Percentiles rank a stretch among this genome's conserved stretches.
Conservation (phyloP, 345 rosid species). For the Isatis tinctoria region DNA sequence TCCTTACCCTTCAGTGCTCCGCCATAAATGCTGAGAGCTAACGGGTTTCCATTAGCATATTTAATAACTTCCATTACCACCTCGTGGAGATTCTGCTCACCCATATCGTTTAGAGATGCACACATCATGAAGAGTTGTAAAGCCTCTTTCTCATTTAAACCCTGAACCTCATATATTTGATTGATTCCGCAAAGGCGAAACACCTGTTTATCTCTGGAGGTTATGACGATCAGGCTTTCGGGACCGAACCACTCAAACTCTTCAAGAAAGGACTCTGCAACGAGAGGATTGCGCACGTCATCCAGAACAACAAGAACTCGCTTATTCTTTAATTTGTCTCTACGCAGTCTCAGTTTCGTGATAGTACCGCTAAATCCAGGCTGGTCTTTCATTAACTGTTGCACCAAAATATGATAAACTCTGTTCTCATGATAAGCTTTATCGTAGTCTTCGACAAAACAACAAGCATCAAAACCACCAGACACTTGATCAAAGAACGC, state of each 20-base stretch:
- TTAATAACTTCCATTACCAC: background rate
- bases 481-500: background rate
- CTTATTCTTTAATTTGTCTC: background rate
- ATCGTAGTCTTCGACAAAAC: background rate
- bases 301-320: conserved; percentile 19
- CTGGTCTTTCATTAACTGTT: background rate
- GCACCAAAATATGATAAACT: background rate
- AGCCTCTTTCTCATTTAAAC: background rate
- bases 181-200: background rate
- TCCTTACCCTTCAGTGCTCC: background rate
- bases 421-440: background rate
- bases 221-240: conserved; percentile 8
- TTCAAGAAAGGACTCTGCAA: background rate
- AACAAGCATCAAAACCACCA: background rate
- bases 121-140: background rate
- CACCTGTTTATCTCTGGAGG: conserved; percentile 10
- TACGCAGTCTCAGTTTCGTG: background rate
- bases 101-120: background rate
- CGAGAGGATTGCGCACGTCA: conserved; percentile 5
- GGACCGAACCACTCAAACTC: background rate
- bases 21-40: conserved; percentile 17
- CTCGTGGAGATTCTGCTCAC: background rate
- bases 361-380: background rate
- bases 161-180: background rate
- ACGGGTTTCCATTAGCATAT: conserved; percentile 18